Percentiles rank a stretch among this genome's conserved stretches.
phyloP scores from a whole-genome alignment of 2,329 filamentous ascomycete genomes.

The Neobulgaria alba region DNA sequence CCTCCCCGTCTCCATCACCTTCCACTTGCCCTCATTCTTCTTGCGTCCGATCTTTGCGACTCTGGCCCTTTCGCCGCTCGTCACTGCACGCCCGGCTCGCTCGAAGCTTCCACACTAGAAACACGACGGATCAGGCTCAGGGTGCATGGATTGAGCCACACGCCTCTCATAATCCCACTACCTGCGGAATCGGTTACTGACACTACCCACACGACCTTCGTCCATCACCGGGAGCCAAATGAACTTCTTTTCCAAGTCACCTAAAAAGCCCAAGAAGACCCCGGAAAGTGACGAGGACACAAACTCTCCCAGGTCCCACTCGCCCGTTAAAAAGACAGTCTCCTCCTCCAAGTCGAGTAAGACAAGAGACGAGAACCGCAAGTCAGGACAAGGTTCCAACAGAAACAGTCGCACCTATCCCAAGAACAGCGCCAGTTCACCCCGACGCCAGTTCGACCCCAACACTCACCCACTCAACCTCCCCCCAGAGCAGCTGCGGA shows the following conservation, averaged over 20 bases:
- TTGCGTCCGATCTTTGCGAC: not conserved
- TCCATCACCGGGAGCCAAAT: no score
- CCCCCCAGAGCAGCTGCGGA: constrained; percentile 78
- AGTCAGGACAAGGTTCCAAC: constrained; percentile 22
- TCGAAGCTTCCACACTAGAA: not conserved
- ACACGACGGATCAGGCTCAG: not conserved
- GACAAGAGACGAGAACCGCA: constrained; percentile 22
- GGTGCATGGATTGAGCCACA: constrained; percentile 14
- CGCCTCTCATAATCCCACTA: constrained; percentile 8
- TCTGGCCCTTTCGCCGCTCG: not conserved
- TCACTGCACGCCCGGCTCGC: not conserved
- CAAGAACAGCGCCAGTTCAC: constrained; percentile 22
- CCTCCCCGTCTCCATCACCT: not conserved
- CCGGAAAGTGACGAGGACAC: constrained; percentile 14
- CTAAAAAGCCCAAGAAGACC: constrained; percentile 29
- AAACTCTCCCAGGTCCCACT: constrained; percentile 20
- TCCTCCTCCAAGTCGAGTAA: constrained; percentile 22
- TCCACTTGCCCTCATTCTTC: not conserved
- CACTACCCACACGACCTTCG: constrained; percentile 5
- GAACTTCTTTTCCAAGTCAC: constrained; percentile 30
- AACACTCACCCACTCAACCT: constrained; percentile 85
- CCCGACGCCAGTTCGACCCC: constrained; percentile 44
- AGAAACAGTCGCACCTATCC: constrained; percentile 24
- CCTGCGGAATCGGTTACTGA: constrained; percentile 8
- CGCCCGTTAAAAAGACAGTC: constrained; percentile 24